phyloP scores from a whole-genome alignment of 1,284 basidiomycete genomes.

The Tylopilus orsonianus region DNA sequence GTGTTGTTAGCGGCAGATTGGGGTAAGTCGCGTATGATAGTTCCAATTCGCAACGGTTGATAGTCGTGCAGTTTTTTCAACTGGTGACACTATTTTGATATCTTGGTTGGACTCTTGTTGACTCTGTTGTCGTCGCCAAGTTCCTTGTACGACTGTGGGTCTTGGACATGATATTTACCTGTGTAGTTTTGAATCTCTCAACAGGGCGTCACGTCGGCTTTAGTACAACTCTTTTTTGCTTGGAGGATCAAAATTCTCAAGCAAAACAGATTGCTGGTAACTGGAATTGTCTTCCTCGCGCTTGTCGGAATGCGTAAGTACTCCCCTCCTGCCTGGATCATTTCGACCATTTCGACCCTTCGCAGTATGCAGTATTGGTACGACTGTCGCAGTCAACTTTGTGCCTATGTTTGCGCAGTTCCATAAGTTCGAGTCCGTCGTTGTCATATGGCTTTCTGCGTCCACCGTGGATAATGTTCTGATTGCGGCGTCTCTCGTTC shows the following conservation, averaged over 20 bases:
- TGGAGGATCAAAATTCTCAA: slow-evolving; percentile 43
- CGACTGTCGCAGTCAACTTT: slow-evolving; percentile 32
- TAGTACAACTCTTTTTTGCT: slow-evolving; percentile 44
- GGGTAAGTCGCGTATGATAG: slow-evolving; percentile 11
- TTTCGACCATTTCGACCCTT: background rate
- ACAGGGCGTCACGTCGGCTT: slow-evolving; percentile 39
- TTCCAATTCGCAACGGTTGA: background rate
- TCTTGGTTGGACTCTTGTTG: background rate
- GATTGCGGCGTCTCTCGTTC: slow-evolving; percentile 31
- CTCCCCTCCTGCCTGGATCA: background rate
- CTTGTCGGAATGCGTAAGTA: slow-evolving; percentile 26
- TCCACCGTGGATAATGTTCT: slow-evolving; percentile 32
- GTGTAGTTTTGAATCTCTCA: background rate
- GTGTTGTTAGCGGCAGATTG: slow-evolving; percentile 19
- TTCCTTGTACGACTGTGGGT: slow-evolving; percentile 26
- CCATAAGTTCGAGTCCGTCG: slow-evolving; percentile 33
- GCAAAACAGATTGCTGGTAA: slow-evolving; percentile 29
- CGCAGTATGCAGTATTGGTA: slow-evolving; percentile 36
- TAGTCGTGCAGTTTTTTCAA: slow-evolving; percentile 21
- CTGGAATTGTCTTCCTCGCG: slow-evolving; percentile 29
- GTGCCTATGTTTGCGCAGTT: slow-evolving; percentile 31
- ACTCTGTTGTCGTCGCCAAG: slow-evolving; percentile 7
- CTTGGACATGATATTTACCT: background rate
- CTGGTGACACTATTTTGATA: slow-evolving; percentile 12
- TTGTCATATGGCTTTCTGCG: slow-evolving; percentile 34